Evolutionary conservation across 2,329 filamentous ascomycete species (phyloP), one percentile per base, ranked within the genome.

Genomic region (Fusarium sp.): DNA sequence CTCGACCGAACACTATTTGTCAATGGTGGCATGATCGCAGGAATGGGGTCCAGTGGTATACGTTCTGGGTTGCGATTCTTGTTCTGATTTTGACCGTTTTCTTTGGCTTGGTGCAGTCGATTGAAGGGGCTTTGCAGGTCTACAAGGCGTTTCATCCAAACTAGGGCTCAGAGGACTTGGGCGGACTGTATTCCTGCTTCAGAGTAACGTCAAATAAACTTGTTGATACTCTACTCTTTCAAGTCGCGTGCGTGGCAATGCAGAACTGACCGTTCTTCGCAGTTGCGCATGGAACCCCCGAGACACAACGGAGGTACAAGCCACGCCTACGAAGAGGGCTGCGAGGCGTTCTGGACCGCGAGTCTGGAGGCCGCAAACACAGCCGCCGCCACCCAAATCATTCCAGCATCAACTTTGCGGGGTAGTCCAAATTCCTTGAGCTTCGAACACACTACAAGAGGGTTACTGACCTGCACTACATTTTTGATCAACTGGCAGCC

Each of bases 11-110:
- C 7, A 45, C 12, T 10, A 22, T 45, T 24, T 27, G 4, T 7
- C 42, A 27, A 5, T 45, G 42, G 42, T 45, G 42, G 42, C 8
- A 24, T 25, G 42, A 45, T 42, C 55, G 55, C 11, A 51, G 55
- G 34, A 52, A 57, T 20, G 45, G 34, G 7, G 34, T 52, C 7
- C 45, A 57, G 34, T 51, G 55, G 55, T 57, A 51, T 3, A 42
- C 55, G 0, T 57, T 57, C 8, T 51, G 45, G 55, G 46, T 51
- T 7, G 55, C 44, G 1, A 27, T 57, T 32, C 30, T 51, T 8
- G 32, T 51, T 7, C 22, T 57, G 3, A 0, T 51, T 3, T 10
- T 57, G 4, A 57, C 55, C 12, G 18, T 51, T 9, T 52, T 57
- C 34, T 52, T 57, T 2, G 55, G 55, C 0, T 7, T 57, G 12